Base-by-base conservation (phyloP, 176 grass and related monocot genomes). In the Hordeum marinum region DNA sequence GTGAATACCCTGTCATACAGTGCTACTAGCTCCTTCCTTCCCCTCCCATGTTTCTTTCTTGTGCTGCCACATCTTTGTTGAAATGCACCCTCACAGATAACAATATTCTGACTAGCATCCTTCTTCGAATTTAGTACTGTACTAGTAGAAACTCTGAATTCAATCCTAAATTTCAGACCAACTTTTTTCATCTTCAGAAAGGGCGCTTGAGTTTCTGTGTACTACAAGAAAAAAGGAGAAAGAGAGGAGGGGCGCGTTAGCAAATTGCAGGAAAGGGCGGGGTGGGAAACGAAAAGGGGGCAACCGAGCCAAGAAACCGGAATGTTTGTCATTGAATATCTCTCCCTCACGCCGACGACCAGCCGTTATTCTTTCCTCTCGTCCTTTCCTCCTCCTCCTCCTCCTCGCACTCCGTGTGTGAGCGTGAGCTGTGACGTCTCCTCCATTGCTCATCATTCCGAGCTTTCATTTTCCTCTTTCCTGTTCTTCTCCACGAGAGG, bases 351-450 rank as follows among this genome's bases (percentile, higher is more conserved):
- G 82, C 46, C 75, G 34, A 72, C 75, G 57, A 67, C 48, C 83
- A 24, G 61, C 87, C 78, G 83, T 85, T 68, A 82, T 85, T 89
- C 83, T 46, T 62, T 77, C 3, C 8, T 14, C 25, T 75, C 80
- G 86, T 85, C 82, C 43, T 83, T 55, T 70, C 4, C 79, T 31
- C 43, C 31, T 52, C 17, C 78, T 20, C 24, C 13, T 21, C 26
- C 17, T 8, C 69, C 69, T 72, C 39, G 4, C n/a, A 11, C 37
- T 41, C 68, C 36, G 67, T 18, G 21, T 48, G 68, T 23, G 34
- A 21, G 20, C 4, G 29, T 63, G 77, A n/a, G 73, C 73, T 63
- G 57, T 4, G 59, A 20, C 78, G 61, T 67, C 78, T 15, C 8
- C 36, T 29, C 39, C 69, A 63, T 76, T 79, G 66, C n/a, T 40